Evolutionary conservation across 345 rosid genomes (phyloP).

Genomic region (Gossypium stocksii): DNA sequence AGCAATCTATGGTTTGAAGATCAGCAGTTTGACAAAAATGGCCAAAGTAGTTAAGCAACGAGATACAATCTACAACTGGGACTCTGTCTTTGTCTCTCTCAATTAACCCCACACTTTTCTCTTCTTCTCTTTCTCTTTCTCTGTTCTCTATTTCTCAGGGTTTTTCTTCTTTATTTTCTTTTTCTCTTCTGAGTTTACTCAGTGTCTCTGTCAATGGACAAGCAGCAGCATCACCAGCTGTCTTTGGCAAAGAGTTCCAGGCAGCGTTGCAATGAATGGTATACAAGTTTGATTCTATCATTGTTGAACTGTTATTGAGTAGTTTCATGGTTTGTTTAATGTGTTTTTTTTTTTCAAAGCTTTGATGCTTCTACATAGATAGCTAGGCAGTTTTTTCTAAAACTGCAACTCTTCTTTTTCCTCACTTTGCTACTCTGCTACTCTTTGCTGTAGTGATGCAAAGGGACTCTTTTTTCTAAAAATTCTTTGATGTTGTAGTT

Average conservation of each 20-base stretch:
- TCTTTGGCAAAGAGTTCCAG: constrained; percentile 75
- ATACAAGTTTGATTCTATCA: constrained; percentile 16
- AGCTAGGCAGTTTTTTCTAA: not conserved
- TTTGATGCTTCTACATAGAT: not conserved
- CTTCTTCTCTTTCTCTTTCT: constrained; percentile 4
- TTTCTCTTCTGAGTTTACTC: constrained; percentile 8
- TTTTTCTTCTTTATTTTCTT: not conserved
- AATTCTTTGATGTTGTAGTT: constrained; percentile 2
- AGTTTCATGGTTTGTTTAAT: not conserved
- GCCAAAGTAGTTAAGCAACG: constrained; percentile 29
- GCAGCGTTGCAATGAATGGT: constrained; percentile 90
- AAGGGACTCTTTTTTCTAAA: not conserved
- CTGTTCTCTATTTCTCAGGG: not conserved
- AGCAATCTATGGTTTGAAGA: constrained; percentile 38
- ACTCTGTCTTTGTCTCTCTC: constrained; percentile 24
- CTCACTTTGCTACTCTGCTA: not conserved
- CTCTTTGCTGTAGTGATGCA: constrained; percentile 5
- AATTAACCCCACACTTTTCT: constrained; percentile 15
- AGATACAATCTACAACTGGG: constrained; percentile 29
- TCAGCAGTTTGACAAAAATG: constrained; percentile 40
- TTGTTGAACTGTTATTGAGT: not conserved
- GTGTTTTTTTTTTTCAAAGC: not conserved
- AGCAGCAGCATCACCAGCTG: constrained; percentile 38
- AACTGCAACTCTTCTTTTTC: not conserved
- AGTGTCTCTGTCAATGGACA: constrained; percentile 54